A percentile compares a stretch with the other conserved stretches of the same genome.
These are phyloP conservation scores for Elongisporangium prolatum DNA, from an alignment of 352 stramenopile species.

Conservation along the genomic window DNA sequence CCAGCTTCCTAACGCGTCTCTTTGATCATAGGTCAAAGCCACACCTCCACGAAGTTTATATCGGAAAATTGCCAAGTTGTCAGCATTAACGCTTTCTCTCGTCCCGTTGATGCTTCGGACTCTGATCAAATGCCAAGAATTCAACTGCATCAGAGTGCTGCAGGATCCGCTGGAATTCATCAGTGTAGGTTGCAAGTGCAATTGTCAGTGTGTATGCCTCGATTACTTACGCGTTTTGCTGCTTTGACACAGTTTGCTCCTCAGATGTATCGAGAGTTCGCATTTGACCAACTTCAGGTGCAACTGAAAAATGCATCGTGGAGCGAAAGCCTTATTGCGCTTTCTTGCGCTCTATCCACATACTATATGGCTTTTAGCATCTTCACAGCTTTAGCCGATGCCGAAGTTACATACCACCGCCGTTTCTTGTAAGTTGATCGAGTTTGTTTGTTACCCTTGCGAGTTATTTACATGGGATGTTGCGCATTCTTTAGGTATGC, in stretches of 20 bases:
- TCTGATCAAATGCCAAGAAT: slow-evolving; percentile 51
- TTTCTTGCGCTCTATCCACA: slow-evolving; percentile 71
- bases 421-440: slow-evolving; percentile 54
- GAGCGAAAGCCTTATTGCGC: slow-evolving; percentile 40
- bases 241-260: background rate
- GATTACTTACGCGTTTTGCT: background rate
- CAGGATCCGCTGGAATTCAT: slow-evolving; percentile 42
- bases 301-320: slow-evolving; percentile 20
- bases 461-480: background rate
- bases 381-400: slow-evolving; percentile 73
- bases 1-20: background rate
- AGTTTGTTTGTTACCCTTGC: background rate
- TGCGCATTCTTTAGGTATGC: slow-evolving; percentile 45
- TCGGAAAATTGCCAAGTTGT: slow-evolving; percentile 59
- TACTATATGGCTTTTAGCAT: slow-evolving; percentile 72
- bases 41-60: slow-evolving; percentile 61
- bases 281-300: slow-evolving; percentile 16
- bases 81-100: slow-evolving; percentile 47
- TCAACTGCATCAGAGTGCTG: slow-evolving; percentile 44
- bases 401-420: slow-evolving; percentile 83
- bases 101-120: slow-evolving; percentile 55
- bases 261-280: slow-evolving; percentile 24
- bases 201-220: background rate
- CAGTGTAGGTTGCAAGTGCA: slow-evolving; percentile 11
- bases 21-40: slow-evolving; percentile 48